These are phyloP conservation scores for Petunia axillaris DNA, from an alignment of 257 asterid species.

Conservation along the genomic window DNA sequence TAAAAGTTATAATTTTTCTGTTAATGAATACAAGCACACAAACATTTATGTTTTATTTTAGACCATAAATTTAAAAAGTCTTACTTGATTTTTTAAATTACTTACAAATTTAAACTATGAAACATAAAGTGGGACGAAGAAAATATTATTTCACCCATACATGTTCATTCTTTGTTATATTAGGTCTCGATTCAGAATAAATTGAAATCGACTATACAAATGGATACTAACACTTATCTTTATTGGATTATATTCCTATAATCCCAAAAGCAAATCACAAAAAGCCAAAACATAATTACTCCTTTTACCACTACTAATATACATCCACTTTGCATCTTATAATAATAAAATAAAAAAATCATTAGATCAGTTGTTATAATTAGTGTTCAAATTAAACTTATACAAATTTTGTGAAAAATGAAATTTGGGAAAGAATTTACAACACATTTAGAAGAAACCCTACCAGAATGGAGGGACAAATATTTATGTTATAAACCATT, in stretches of 20 bases:
- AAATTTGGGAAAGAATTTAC: slow-evolving; percentile 84
- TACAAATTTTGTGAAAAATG: slow-evolving; percentile 36
- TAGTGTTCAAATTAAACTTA: too few relatives aligned
- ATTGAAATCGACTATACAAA: too few relatives aligned
- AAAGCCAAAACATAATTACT: neutral
- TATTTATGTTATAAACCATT: slow-evolving; percentile 78
- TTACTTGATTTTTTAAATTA: too few relatives aligned
- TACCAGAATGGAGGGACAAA: slow-evolving; percentile 94
- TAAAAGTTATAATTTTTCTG: too few relatives aligned
- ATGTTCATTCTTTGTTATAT: too few relatives aligned
- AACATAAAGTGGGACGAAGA: too few relatives aligned
- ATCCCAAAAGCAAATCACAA: neutral
- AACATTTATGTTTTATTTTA: too few relatives aligned
- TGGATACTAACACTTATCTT: neutral
- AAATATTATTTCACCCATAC: too few relatives aligned
- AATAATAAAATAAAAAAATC: neutral
- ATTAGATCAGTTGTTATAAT: neutral
- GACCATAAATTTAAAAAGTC: too few relatives aligned
- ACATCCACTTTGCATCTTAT: neutral
- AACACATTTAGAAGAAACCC: slow-evolving; percentile 74
- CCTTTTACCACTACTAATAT: neutral
- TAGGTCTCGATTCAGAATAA: too few relatives aligned
- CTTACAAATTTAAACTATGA: too few relatives aligned
- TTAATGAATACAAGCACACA: too few relatives aligned
- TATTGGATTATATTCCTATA: neutral